phyloP scores from a whole-genome alignment of 2,329 filamentous ascomycete genomes.

The Tetracladium maxilliforme region DNA sequence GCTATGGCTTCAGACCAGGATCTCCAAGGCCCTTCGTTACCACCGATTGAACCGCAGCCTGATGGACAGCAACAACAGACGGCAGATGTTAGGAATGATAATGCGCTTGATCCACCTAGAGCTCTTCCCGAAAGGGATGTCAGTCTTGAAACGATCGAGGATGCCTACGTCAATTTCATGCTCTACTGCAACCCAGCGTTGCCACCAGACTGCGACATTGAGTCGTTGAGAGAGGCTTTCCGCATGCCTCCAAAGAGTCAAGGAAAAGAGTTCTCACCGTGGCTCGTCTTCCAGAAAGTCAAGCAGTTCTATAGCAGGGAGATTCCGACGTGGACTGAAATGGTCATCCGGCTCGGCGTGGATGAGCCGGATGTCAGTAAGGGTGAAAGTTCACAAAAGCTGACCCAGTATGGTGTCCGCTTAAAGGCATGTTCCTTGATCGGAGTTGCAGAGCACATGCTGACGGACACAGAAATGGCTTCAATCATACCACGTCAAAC shows the following conservation, averaged over 20 bases:
- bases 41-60: too few species aligned
- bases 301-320: conserved; percentile 65
- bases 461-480: conserved; percentile 60
- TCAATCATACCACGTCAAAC: conserved; percentile 89
- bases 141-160: conserved; percentile 56
- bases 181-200: conserved; percentile 83
- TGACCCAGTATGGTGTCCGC: conserved; percentile 86
- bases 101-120: conserved; percentile 5
- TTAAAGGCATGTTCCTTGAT: conserved; percentile 50
- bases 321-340: conserved; percentile 83
- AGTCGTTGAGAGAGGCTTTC: conserved; percentile 61
- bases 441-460: background rate
- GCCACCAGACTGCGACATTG: conserved; percentile 51
- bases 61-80: too few species aligned
- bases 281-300: conserved; percentile 63
- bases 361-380: conserved; percentile 70
- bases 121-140: conserved; percentile 52
- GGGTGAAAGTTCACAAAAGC: conserved; percentile 81
- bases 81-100: too few species aligned
- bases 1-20: too few species aligned
- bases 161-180: conserved; percentile 74
- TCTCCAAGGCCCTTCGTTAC: too few species aligned
- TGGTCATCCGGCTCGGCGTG: conserved; percentile 78
- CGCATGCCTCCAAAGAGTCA: conserved; percentile 72
- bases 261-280: conserved; percentile 73